Conservation (phyloP, 306 rosid species). For the Medicago ruthenica region DNA sequence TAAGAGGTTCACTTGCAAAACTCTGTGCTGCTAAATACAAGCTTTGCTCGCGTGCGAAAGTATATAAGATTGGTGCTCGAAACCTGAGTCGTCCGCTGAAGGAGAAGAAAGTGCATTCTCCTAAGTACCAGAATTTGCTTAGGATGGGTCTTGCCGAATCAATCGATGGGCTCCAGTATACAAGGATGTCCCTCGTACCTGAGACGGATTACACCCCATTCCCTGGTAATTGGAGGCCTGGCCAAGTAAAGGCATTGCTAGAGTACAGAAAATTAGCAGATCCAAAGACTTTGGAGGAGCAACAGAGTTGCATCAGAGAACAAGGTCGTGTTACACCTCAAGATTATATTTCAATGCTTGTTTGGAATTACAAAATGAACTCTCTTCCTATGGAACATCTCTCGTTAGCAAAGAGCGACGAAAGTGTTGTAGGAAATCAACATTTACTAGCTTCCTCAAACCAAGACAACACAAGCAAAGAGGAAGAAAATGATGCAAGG, state of each 20-base stretch:
- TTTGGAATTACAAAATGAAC: constrained; percentile 93
- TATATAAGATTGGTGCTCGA: constrained; percentile 88
- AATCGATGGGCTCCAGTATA: constrained; percentile 90
- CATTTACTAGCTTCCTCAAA: constrained; percentile 51
- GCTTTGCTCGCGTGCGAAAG: constrained; percentile 97
- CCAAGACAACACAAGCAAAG: constrained; percentile 50
- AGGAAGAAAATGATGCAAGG: constrained; percentile 51
- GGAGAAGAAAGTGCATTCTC: constrained; percentile 95
- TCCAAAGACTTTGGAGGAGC: constrained; percentile 82
- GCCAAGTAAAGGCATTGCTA: constrained; percentile 82
- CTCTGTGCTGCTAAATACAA: constrained; percentile 98
- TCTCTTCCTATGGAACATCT: constrained; percentile 61
- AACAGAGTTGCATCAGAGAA: constrained; percentile 61
- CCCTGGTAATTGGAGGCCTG: constrained; percentile 88
- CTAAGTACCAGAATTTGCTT: constrained; percentile 87
- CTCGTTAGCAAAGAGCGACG: constrained; percentile 47
- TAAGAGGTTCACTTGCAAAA: constrained; percentile 94
- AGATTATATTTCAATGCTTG: constrained; percentile 94
- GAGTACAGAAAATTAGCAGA: constrained; percentile 84
- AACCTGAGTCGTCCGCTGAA: constrained; percentile 88
- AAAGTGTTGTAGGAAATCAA: constrained; percentile 42
- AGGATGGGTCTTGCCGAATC: constrained; percentile 98
- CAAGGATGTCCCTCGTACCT: constrained; percentile 91
- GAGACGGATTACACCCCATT: constrained; percentile 91
- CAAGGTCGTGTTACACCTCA: constrained; percentile 92